Evolutionary conservation across 352 stramenopile species (phyloP).

Genomic region (Pythium scleroteichum): DNA sequence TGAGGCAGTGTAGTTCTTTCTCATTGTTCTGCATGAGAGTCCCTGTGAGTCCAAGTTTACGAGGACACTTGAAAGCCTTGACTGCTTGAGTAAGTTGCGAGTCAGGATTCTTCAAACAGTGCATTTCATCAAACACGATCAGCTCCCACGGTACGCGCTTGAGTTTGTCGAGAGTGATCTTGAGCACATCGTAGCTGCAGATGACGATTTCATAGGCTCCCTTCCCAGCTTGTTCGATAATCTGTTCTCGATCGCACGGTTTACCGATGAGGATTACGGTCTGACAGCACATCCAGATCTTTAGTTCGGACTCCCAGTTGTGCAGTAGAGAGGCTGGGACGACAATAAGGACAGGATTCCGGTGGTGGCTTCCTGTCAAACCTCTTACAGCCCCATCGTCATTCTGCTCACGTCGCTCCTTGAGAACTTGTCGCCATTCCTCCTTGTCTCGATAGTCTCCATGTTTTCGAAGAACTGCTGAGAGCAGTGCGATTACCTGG

Average conservation of each 20-base stretch:
- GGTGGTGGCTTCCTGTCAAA: constrained; percentile 84
- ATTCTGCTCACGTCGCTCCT: constrained; percentile 84
- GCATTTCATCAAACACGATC: constrained; percentile 98
- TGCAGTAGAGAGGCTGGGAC: constrained; percentile 97
- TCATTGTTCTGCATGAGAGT: constrained; percentile 90
- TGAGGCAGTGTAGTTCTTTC: constrained; percentile 76
- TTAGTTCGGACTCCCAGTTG: constrained; percentile 99
- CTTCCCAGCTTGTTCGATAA: constrained; percentile 68
- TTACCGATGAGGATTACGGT: constrained; percentile 71
- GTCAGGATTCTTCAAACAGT: constrained; percentile 97
- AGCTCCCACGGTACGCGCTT: constrained; percentile 87
- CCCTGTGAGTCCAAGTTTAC: constrained; percentile 86
- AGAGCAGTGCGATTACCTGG: constrained; percentile 92
- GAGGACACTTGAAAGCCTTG: constrained; percentile 55
- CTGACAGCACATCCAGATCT: constrained; percentile 89
- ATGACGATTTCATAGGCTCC: constrained; percentile 80
- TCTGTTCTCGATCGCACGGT: constrained; percentile 47
- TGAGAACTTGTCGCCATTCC: constrained; percentile 92
- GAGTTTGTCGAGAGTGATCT: constrained; percentile 86
- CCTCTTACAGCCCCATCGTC: constrained; percentile 32
- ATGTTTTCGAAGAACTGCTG: constrained; percentile 90
- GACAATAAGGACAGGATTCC: constrained; percentile 94
- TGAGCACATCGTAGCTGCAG: constrained; percentile 89
- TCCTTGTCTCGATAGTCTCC: constrained; percentile 95
- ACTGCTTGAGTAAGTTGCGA: constrained; percentile 90